phyloP scores from a whole-genome alignment of 768 basidiomycete species.

The Phylloporus arenicola region DNA sequence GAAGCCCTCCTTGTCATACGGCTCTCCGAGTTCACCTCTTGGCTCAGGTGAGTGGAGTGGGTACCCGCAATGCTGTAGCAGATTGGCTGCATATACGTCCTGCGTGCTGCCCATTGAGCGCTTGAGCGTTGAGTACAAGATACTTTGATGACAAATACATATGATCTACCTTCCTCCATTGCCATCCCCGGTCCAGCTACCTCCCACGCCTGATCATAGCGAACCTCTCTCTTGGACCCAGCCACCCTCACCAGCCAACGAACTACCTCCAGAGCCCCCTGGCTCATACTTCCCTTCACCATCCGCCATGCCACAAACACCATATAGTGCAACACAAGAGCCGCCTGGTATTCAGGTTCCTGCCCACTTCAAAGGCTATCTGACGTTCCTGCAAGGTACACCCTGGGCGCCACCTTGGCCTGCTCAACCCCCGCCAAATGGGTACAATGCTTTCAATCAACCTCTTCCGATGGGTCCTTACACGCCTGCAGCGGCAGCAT shows the following conservation, averaged over 20 bases:
- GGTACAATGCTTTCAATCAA: conserved; percentile 27
- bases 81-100: neutral
- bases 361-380: conserved; percentile 32
- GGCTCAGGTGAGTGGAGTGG: neutral
- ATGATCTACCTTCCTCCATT: too few species aligned
- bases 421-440: conserved; percentile 17
- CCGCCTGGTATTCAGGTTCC: conserved; percentile 14
- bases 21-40: neutral
- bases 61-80: neutral
- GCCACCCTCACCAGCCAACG: conserved; percentile 23
- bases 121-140: too few species aligned
- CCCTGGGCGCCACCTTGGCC: conserved; percentile 27
- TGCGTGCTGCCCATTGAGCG: neutral
- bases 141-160: too few species aligned
- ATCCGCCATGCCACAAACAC: conserved; percentile 5
- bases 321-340: conserved; percentile 7
- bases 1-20: neutral
- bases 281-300: conserved; percentile 31
- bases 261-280: conserved; percentile 21
- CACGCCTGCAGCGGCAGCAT: conserved; percentile 24
- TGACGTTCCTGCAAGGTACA: conserved; percentile 18
- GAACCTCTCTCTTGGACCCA: conserved; percentile 33
- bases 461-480: conserved; percentile 26
- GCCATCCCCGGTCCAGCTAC: too few species aligned
- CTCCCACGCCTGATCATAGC: neutral